Evolutionary conservation across 768 basidiomycete species (phyloP).

Genomic region (Clavaria fumosa): DNA sequence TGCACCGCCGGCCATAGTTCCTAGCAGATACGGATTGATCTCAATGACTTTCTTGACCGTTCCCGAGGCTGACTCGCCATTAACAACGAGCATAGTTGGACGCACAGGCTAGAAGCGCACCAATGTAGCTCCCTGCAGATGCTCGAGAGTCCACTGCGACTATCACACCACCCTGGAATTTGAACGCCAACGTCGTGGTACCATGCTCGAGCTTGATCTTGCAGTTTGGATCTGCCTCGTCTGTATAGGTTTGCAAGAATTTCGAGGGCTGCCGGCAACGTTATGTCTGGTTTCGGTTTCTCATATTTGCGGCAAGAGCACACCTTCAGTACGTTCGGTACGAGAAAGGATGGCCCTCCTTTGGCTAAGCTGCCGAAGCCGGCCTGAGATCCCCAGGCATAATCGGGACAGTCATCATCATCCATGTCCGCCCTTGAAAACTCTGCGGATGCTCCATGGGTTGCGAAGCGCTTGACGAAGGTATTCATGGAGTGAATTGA

Average conservation of each 20-base stretch:
- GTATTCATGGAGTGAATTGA: conserved; percentile 40
- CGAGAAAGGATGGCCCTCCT: conserved; percentile 54
- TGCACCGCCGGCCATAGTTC: conserved; percentile 99
- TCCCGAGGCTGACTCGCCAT: conserved; percentile 56
- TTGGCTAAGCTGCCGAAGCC: conserved; percentile 64
- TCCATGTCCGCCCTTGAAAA: conserved; percentile 34
- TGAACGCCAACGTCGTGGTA: conserved; percentile 95
- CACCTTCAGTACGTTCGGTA: conserved; percentile 68
- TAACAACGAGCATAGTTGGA: background rate
- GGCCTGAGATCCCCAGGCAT: conserved; percentile 73
- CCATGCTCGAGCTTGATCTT: conserved; percentile 98
- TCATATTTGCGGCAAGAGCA: conserved; percentile 18
- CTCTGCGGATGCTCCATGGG: conserved; percentile 34
- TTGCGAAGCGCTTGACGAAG: conserved; percentile 51
- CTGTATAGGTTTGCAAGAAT: conserved; percentile 87
- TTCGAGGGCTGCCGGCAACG: conserved; percentile 51
- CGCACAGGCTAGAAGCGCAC: conserved; percentile 31
- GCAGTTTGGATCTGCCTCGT: conserved; percentile 90
- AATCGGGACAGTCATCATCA: conserved; percentile 48
- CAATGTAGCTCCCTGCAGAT: conserved; percentile 93
- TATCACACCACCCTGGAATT: conserved; percentile 92
- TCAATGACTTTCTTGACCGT: conserved; percentile 99
- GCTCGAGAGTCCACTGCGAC: conserved; percentile 99
- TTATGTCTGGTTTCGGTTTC: conserved; percentile 6
- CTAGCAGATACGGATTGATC: conserved; percentile 97